Percentiles rank a stretch among this genome's conserved stretches.
Conservation (phyloP, 2,329 filamentous ascomycete species). For the Colletotrichum scovillei region DNA sequence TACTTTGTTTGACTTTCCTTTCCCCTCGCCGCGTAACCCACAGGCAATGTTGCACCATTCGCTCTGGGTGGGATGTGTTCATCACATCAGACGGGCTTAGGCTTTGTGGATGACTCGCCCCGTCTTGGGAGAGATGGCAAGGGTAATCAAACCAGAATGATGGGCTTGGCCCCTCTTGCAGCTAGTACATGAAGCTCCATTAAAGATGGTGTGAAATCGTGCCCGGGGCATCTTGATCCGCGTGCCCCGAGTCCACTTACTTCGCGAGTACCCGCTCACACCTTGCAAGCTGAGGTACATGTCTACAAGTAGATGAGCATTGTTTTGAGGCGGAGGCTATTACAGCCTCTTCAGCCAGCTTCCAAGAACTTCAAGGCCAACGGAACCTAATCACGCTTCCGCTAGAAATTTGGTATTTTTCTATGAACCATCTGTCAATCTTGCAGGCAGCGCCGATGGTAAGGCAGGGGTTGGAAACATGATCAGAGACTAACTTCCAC, state of each 20-base stretch:
- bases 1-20: background rate
- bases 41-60: conserved; percentile 1
- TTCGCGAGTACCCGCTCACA: conserved; percentile 2
- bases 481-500: conserved; percentile 8
- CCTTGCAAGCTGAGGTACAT: background rate
- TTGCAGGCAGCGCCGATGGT: background rate
- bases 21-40: background rate
- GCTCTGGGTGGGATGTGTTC: background rate
- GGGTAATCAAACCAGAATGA: no score
- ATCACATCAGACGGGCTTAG: background rate
- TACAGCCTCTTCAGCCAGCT: background rate
- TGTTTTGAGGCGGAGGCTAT: background rate
- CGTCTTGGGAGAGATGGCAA: background rate
- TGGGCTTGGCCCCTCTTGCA: background rate
- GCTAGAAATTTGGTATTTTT: background rate
- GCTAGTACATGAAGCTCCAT: background rate
- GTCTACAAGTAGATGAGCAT: background rate
- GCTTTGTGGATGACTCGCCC: conserved; percentile 24
- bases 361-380: background rate
- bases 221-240: background rate
- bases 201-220: no score
- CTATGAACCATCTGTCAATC: background rate
- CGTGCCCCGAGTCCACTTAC: background rate
- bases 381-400: background rate
- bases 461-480: conserved; percentile 4